Evolutionary conservation across 2,329 filamentous ascomycete genomes (phyloP), one percentile per base, ranked within the genome.

Genomic region (Alternaria conjuncta): DNA sequence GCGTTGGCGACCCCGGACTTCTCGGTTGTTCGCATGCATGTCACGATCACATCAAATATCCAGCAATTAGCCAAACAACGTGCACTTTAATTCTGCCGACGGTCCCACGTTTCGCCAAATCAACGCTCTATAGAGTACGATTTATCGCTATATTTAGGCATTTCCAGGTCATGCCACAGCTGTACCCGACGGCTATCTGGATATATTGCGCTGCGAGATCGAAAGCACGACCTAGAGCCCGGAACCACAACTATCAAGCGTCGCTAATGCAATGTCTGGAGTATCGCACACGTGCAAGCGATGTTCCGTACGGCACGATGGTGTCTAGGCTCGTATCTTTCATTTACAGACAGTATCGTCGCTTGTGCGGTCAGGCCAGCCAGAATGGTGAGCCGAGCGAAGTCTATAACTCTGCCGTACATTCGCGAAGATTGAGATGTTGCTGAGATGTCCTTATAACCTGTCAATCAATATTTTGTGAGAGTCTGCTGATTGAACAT

Each of bases 1-100:
- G 66, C 65, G 55, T 58, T 65, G 65, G 61, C 67, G 68, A 68
- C 67, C 65, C 56, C 57, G 36, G 50, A 61, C 49, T 60, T 62
- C 59, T 74, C 73, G 75, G 71, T 62, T 75, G 65, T 63, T 69
- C 58, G 68, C 70, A 70, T 69, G 69, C 65, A 65, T 67, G 69
- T 50, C 68, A 66, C 70, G 67, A 73, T 70, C 68, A 69, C 63
- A 58, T 67, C 63, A 76, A 77, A 71, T 77, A 71, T 63, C 65
- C 71, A 68, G 67, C 69, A 75, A 78, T 78, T 77, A 74, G 60
- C 60, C 69, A 75, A 68, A 77, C 71, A 73, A 70, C 58, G 63
- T 63, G 18, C 62, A 76, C 74, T 77, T 56, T 76, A 76, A 68
- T 67, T 71, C 62, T 69, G 68, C 66, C 69, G 60, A 65, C 28